Base-by-base conservation (phyloP, 306 rosid species). In the Chamaecrista fasciculata region DNA sequence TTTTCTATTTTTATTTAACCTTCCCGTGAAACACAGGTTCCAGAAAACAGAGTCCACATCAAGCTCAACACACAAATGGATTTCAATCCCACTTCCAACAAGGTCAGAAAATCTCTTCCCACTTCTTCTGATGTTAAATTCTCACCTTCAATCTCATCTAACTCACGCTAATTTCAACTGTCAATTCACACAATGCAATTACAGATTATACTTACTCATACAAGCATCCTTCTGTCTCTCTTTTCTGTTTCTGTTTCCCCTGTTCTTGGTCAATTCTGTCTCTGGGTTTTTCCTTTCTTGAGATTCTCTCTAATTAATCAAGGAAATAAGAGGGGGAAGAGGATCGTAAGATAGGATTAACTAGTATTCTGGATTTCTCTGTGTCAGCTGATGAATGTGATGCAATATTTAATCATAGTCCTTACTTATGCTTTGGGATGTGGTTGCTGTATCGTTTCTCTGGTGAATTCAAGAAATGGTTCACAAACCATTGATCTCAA, bases 61-160 rank as follows among this genome's bases (percentile, higher is more conserved):
- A 6, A 21, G 68, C 58, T 34, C 67, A 55, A 28, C 48, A 25
- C 19, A 36, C 68, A 33, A 80, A 85, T 85, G 96, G 94, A 81
- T 75, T 67, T 71, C 76, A 67, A 51, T 76, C 66, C 80, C 80
- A 72, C 71, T 62, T 62, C 62, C 85, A 87, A 87, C 85, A 87
- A 87, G 96, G 96, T 89, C 58, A 73, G 77, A 69, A 66, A 18
- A 36, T 40, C 52, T 57, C 46, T 69, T 75, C 39, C 29, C 39
- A 43, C 53, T 29, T 36, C 56, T n/a, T 44, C n/a, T 29, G 53
- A 15, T 69, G 66, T 28, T 48, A 8, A n/a, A 2, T 37, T 51
- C 5, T 37, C 67, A 47, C 58, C 39, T 5, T 52, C 36, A 31
- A 46, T 15, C 73, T 25, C 4, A 25, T 71, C 55, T 28, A 46